Evolutionary conservation across 306 rosid species (phyloP).

Genomic region (Aeschynomene evenia): DNA sequence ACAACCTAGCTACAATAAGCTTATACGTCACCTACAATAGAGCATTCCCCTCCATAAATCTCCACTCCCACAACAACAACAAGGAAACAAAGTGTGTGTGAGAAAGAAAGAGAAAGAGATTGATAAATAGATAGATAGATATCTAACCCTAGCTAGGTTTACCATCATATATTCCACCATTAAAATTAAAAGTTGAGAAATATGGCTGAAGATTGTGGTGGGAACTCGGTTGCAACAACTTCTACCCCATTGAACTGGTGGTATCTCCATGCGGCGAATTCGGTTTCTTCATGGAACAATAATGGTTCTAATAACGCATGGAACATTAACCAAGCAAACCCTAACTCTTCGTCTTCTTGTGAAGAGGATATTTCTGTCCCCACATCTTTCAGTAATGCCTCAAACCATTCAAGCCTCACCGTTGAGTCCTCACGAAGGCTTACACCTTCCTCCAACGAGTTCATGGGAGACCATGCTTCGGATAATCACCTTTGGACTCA

Average conservation of each 20-base stretch:
- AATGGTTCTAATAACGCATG: slow-evolving; percentile 27
- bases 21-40: slow-evolving; percentile 58
- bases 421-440: slow-evolving; percentile 60
- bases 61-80: slow-evolving; percentile 35
- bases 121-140: neutral
- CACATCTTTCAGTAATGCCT: slow-evolving; percentile 77
- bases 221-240: slow-evolving; percentile 56
- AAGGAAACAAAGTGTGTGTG: slow-evolving; percentile 11
- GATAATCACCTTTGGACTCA: slow-evolving; percentile 83
- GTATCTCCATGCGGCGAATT: slow-evolving; percentile 54
- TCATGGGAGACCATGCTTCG: slow-evolving; percentile 58
- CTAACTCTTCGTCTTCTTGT: slow-evolving; percentile 68
- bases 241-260: slow-evolving; percentile 71
- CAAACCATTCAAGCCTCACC: slow-evolving; percentile 75
- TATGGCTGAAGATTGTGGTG: slow-evolving; percentile 74
- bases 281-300: slow-evolving; percentile 59
- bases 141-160: slow-evolving; percentile 21
- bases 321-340: slow-evolving; percentile 51
- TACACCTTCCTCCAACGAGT: slow-evolving; percentile 50
- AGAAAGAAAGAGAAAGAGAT: too few species aligned
- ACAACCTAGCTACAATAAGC: slow-evolving; percentile 38
- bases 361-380: slow-evolving; percentile 77
- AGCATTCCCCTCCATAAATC: slow-evolving; percentile 43
- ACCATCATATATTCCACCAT: slow-evolving; percentile 19
- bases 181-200: neutral